These are phyloP conservation scores for Podospora anserina DNA, from an alignment of 495 filamentous ascomycete genomes.

Conservation along the genomic window DNA sequence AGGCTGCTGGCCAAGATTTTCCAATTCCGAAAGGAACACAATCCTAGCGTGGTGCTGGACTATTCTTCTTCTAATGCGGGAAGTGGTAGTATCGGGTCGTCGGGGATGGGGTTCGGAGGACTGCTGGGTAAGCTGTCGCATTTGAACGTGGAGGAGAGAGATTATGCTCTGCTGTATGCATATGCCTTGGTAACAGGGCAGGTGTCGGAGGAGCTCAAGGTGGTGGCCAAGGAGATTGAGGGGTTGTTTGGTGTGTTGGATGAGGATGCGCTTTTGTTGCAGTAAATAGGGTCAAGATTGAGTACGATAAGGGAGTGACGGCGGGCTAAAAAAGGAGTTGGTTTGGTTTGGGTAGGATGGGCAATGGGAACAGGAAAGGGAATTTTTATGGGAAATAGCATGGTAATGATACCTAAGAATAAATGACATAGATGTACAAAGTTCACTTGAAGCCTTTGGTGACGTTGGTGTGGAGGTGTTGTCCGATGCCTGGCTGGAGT, in stretches of 20 bases:
- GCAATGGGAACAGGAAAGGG: not conserved
- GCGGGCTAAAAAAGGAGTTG: not conserved
- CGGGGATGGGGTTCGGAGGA: not conserved
- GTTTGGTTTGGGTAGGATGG: not conserved
- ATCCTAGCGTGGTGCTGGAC: conserved; percentile 13
- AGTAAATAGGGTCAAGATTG: conserved; percentile 35
- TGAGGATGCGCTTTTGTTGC: conserved; percentile 69
- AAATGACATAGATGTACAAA: not conserved
- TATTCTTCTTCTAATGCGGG: conserved; percentile 17
- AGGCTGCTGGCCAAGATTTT: conserved; percentile 86
- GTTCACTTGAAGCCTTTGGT: not conserved
- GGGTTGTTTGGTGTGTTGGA: conserved; percentile 71
- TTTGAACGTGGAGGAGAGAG: conserved; percentile 44
- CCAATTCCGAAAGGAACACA: conserved; percentile 70
- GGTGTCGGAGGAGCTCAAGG: conserved; percentile 66
- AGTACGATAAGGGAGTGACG: not conserved
- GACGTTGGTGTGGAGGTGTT: not conserved
- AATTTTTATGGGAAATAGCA: not conserved
- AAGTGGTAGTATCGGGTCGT: conserved; percentile 18
- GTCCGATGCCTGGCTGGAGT: not conserved
- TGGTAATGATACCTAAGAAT: not conserved
- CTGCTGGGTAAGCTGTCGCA: conserved; percentile 21
- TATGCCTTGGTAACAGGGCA: conserved; percentile 65
- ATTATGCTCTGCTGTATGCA: conserved; percentile 54
- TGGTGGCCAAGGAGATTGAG: conserved; percentile 65